Conservation (phyloP, 2,329 filamentous ascomycete genomes). For the Fusarium sp. region DNA sequence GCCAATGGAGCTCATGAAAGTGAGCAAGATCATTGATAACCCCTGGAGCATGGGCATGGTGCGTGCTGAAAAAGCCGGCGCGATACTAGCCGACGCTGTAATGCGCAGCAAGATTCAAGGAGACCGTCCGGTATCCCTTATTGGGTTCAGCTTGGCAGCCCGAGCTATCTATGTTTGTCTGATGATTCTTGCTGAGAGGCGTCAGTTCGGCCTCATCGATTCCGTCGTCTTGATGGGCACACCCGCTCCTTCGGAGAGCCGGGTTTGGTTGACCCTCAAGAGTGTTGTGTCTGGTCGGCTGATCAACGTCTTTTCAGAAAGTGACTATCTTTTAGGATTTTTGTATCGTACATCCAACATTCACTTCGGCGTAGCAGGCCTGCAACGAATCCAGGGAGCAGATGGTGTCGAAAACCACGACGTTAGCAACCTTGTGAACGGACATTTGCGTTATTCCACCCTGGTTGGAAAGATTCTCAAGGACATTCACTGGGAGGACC, state of each 20-base stretch:
- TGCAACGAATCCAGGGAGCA: slow-evolving; percentile 76
- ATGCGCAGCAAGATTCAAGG: slow-evolving; percentile 80
- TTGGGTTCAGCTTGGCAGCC: slow-evolving; percentile 84
- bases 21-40: slow-evolving; percentile 81
- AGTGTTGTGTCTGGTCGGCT: slow-evolving; percentile 82
- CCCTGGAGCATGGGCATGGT: slow-evolving; percentile 80
- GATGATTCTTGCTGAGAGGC: slow-evolving; percentile 78
- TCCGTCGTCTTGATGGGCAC: slow-evolving; percentile 85
- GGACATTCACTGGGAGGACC: slow-evolving; percentile 73
- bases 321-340: slow-evolving; percentile 88
- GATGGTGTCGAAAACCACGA: slow-evolving; percentile 73
- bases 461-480: slow-evolving; percentile 72
- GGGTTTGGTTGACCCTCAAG: slow-evolving; percentile 79
- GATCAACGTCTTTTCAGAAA: slow-evolving; percentile 89
- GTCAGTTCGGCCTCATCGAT: slow-evolving; percentile 86
- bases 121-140: slow-evolving; percentile 79
- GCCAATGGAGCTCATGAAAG: slow-evolving; percentile 69
- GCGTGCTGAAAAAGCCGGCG: slow-evolving; percentile 75
- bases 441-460: slow-evolving; percentile 75
- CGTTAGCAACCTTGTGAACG: slow-evolving; percentile 69
- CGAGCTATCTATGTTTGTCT: slow-evolving; percentile 86
- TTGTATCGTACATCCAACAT: slow-evolving; percentile 84
- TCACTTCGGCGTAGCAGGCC: slow-evolving; percentile 83
- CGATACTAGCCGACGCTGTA: slow-evolving; percentile 80
- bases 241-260: slow-evolving; percentile 75